These are phyloP conservation scores for Colletotrichum liriopes DNA, from an alignment of 2,329 filamentous ascomycete species.

Conservation along the genomic window DNA sequence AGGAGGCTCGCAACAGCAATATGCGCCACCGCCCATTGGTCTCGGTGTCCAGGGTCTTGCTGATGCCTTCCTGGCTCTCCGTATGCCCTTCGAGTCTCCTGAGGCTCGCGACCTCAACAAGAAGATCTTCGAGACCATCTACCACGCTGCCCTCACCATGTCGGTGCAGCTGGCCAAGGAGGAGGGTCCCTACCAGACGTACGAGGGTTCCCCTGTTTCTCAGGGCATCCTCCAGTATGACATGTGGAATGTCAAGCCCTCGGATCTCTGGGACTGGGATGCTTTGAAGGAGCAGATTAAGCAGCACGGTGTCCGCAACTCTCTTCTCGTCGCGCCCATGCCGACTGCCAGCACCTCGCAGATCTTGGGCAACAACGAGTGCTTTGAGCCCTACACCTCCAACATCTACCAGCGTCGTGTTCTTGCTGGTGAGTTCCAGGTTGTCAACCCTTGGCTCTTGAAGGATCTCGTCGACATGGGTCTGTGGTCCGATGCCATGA, in stretches of 20 bases:
- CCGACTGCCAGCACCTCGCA: conserved; percentile 97
- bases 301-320: conserved; percentile 95
- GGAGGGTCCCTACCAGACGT: conserved; percentile 88
- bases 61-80: conserved; percentile 96
- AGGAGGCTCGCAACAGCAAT: conserved; percentile 95
- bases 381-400: conserved; percentile 99
- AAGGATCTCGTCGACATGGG: conserved; percentile 99
- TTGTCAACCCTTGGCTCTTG: conserved; percentile 98
- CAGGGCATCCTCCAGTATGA: conserved; percentile 98
- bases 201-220: conserved; percentile 93
- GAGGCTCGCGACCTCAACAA: conserved; percentile 96
- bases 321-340: conserved; percentile 95
- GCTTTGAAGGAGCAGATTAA: conserved; percentile 91
- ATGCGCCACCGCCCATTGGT: conserved; percentile 95
- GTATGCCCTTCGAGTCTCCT: conserved; percentile 96
- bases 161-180: conserved; percentile 89
- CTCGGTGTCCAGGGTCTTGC: conserved; percentile 98
- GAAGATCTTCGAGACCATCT: conserved; percentile 99
- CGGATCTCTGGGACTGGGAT: conserved; percentile 97
- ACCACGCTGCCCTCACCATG: conserved; percentile 92
- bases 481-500: conserved; percentile 99
- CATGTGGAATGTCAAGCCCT: conserved; percentile 97
- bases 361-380: conserved; percentile 99
- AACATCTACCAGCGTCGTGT: conserved; percentile 99
- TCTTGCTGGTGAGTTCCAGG: conserved; percentile 97